Evolutionary conservation across 805 yeast genomes (phyloP).

Genomic region (Danielia oregonensis): DNA sequence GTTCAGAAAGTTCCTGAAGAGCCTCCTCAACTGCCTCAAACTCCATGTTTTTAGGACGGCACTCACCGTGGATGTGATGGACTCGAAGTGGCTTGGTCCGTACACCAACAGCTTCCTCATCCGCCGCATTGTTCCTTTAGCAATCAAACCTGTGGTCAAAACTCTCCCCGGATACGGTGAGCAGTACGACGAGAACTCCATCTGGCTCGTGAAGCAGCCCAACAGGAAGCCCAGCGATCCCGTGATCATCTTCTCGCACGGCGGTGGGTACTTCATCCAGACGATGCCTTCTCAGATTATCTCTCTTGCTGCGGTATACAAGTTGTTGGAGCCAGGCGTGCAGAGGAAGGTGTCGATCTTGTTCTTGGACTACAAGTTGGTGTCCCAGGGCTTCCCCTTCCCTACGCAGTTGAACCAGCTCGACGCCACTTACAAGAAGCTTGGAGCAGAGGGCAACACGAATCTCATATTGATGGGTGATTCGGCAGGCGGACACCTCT

Average conservation of each 20-base stretch:
- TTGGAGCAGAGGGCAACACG: conserved; percentile 18
- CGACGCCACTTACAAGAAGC: conserved; percentile 21
- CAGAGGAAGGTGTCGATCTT: conserved; percentile 22
- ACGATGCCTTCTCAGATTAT: conserved; percentile 28
- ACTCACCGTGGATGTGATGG: conserved; percentile 11
- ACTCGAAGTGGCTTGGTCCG: conserved; percentile 10
- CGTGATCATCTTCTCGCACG: conserved; percentile 33
- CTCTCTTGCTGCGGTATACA: conserved; percentile 25
- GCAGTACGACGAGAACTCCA: conserved; percentile 24
- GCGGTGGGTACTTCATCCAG: conserved; percentile 38
- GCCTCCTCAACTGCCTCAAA: conserved; percentile 11
- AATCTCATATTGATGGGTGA: conserved; percentile 38
- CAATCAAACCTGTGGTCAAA: conserved; percentile 5
- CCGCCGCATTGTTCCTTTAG: conserved; percentile 8
- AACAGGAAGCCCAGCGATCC: conserved; percentile 24
- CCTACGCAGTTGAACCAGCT: conserved; percentile 33
- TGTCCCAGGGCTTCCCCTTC: conserved; percentile 25
- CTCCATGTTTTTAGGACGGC: conserved; percentile 11
- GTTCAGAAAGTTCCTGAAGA: conserved; percentile 12
- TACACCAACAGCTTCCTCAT: conserved; percentile 13
- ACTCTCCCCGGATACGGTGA: conserved; percentile 29
- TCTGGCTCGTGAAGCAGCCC: conserved; percentile 33
- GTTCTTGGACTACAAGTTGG: conserved; percentile 30
- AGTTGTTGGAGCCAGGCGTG: conserved; percentile 22
- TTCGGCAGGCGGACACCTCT: conserved; percentile 41